Evolutionary conservation across 2,329 filamentous ascomycete genomes (phyloP), one percentile per base, ranked within the genome.

Genomic region (Verticillium nonalfalfae): DNA sequence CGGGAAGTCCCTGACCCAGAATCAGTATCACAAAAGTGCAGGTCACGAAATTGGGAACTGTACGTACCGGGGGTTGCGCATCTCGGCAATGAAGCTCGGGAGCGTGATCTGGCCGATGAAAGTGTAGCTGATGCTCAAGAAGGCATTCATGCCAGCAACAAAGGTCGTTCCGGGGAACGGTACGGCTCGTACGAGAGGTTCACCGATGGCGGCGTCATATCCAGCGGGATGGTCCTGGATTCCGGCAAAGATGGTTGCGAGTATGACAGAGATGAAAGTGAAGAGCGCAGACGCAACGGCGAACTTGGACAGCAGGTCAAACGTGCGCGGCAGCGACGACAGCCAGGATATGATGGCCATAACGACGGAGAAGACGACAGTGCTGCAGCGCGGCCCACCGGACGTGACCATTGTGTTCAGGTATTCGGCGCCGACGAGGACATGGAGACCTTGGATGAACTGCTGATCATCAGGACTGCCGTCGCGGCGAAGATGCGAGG

Each of bases 71-170:
- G 85, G 85, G 34, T 87, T 81, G 61, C 79, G 90, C 93, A 97
- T 97, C 75, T 97, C 93, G 3, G 93, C 93, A 66, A 97, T 97
- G 78, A 97, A 97, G 68, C 90, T 94, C 0, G 93, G 93, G 14
- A 97, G 82, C 0, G 93, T 97, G 69, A 97, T 96, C 73, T 97
- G 93, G 0, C 93, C 93, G 67, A 97, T 97, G 72, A 97, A 97
- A 0, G 93, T 97, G 73, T 97, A 97, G 76, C 88, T 91, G 71
- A 97, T 97, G 76, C 97, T 97, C 73, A 97, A 82, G 75, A 97
- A 97, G 0, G 93, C 93, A 59, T 87, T 92, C 82, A 96, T 88
- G 26, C 88, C 93, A 2, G 83, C 79, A 3, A 96, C 90, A 67
- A 96, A 97, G 0, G 89, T 90, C 0, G 91, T 96, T 18, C 88